Evolutionary conservation across 768 basidiomycete genomes (phyloP).

Genomic region (Tricholoma sp.): DNA sequence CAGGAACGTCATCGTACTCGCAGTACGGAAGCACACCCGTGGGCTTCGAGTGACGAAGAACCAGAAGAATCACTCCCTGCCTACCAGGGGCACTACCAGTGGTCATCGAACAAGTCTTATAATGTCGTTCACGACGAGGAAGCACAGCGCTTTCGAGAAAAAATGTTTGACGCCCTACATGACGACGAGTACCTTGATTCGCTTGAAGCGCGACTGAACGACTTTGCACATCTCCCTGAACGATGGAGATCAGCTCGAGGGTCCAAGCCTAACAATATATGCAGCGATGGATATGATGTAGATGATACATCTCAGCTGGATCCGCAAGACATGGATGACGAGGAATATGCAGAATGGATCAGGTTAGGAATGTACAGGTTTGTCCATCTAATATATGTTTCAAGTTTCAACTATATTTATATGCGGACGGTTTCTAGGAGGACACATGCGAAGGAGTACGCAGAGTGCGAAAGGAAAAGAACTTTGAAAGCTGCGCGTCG

Average conservation of each 20-base stretch:
- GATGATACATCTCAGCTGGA: slow-evolving; percentile 39
- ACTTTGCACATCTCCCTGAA: slow-evolving; percentile 66
- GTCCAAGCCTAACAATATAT: slow-evolving; percentile 15
- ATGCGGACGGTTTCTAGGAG: slow-evolving; percentile 35
- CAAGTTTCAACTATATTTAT: background rate
- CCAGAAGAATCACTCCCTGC: slow-evolving; percentile 12
- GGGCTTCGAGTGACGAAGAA: slow-evolving; percentile 47
- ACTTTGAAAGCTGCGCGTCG: slow-evolving; percentile 47
- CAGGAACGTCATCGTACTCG: slow-evolving; percentile 20
- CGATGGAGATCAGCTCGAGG: slow-evolving; percentile 47
- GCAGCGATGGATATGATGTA: slow-evolving; percentile 16
- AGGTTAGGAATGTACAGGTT: slow-evolving; percentile 82
- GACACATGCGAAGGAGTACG: slow-evolving; percentile 63
- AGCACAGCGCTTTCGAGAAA: slow-evolving; percentile 64
- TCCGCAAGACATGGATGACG: slow-evolving; percentile 64
- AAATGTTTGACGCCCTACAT: slow-evolving; percentile 64
- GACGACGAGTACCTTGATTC: slow-evolving; percentile 68
- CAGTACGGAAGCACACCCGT: slow-evolving; percentile 30
- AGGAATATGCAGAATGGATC: slow-evolving; percentile 87
- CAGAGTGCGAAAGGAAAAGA: slow-evolving; percentile 52
- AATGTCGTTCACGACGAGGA: slow-evolving; percentile 51
- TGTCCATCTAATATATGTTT: slow-evolving; percentile 17
- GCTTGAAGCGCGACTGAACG: slow-evolving; percentile 58
- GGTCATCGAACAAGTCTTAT: slow-evolving; percentile 15
- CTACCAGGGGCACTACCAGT: slow-evolving; percentile 1